Evolutionary conservation across 2,329 filamentous ascomycete species (phyloP), one percentile per base, ranked within the genome.

Genomic region (Verticillium zaregamsianum): DNA sequence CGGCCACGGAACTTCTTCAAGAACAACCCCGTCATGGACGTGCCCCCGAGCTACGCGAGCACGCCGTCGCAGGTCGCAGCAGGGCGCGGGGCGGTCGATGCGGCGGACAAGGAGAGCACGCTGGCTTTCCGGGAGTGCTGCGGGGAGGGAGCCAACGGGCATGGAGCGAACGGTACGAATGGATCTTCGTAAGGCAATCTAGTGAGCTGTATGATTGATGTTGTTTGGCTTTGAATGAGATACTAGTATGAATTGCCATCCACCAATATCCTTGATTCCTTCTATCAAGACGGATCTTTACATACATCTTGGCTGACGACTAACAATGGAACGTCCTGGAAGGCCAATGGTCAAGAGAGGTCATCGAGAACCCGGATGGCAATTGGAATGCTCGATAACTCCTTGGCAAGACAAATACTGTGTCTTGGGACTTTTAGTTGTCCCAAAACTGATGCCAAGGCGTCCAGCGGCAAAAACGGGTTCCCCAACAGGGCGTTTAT

Each of bases 1-100:
- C 80, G 91, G 35, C 92, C 92, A 3, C 80, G 92, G 52, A 89
- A 96, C 78, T 96, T 96, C 83, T 96, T 96, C 76, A 77, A 82
- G 25, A 83, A 85, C 68, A 96, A 94, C 72, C 92, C 92, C 2
- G 90, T 0, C 60, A 79, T 96, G 73, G 91, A 96, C 73, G 90
- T 96, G 17, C 90, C 90, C 61, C 91, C 58, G 7, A 90, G 85
- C 68, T 94, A 88, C 73, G 85, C 85, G 52, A 86, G 83, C 67
- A 90, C 89, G 32, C 91, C 92, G 1, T 91, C 86, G 67, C 87
- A 92, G 73, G 78, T 90, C 5, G 80, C 79, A 15, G 79, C 80
- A 31, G 72, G 68, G 59, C 68, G 69, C 63, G 80, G 79, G 1
- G 75, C 81, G 39, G 71, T 83, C 15, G 81, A 80, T 68, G 74